Conservation (phyloP, 768 basidiomycete genomes). For the Leccinum rimulosum region DNA sequence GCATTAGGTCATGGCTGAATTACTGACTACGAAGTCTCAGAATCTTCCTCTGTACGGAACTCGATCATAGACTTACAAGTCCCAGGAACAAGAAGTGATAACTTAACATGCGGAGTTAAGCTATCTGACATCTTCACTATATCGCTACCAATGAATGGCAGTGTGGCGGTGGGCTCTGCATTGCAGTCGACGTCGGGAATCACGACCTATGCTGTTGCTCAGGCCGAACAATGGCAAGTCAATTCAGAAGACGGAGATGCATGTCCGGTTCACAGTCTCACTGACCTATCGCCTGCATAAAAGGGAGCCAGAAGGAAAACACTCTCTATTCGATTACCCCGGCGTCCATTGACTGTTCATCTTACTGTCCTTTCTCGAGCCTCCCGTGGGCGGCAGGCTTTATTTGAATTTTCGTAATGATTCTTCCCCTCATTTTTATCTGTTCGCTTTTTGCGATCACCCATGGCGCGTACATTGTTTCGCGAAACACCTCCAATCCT, state of each 20-base stretch:
- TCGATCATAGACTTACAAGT: background rate
- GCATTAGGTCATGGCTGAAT: background rate
- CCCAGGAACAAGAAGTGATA: background rate
- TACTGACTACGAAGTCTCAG: background rate
- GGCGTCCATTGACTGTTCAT: background rate
- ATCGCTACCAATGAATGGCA: background rate
- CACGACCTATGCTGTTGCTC: background rate
- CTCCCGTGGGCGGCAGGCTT: background rate
- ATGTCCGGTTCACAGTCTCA: background rate
- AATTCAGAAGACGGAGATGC: background rate
- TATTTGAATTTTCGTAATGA: conserved; percentile 11
- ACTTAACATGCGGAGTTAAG: background rate
- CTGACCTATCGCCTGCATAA: background rate
- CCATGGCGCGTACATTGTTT: conserved; percentile 21
- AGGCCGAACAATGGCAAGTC: background rate
- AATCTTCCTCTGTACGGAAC: background rate
- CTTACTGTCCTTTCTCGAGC: background rate
- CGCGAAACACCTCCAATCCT: conserved; percentile 8
- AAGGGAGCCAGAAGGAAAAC: background rate
- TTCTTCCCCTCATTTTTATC: conserved; percentile 1
- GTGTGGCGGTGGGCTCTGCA: background rate
- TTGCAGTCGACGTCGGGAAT: background rate
- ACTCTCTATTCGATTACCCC: background rate
- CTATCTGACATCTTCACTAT: background rate
- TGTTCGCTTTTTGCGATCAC: conserved; percentile 5